These are phyloP conservation scores for Chytridium lagenaria DNA, from an alignment of 371 early-diverging fungal species.

Conservation along the genomic window DNA sequence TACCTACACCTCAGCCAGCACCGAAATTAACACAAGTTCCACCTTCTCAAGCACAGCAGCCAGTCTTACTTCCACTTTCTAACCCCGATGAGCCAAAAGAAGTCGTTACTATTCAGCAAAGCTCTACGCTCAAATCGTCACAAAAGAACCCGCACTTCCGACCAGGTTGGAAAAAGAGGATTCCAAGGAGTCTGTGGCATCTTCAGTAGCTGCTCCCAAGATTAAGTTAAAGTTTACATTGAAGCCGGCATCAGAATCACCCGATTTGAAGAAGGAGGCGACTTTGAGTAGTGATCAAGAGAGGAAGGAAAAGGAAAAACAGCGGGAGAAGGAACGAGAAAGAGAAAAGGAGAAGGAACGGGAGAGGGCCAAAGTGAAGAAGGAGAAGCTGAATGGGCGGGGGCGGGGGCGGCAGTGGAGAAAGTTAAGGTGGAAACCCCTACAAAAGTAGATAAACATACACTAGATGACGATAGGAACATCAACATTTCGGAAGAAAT, in stretches of 20 bases:
- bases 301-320: background rate
- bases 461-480: background rate
- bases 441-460: background rate
- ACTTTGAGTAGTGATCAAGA: background rate
- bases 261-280: too few species aligned
- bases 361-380: too few species aligned
- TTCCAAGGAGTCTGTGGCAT: background rate
- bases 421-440: background rate
- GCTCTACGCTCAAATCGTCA: too few species aligned
- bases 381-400: too few species aligned
- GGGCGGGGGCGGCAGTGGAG: too few species aligned
- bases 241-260: background rate
- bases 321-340: too few species aligned
- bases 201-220: background rate
- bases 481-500: conserved; percentile 55
- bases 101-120: too few species aligned
- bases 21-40: background rate
- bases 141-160: background rate
- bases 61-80: too few species aligned
- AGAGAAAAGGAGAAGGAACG: too few species aligned
- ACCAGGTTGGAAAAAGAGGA: background rate
- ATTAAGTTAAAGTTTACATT: conserved; percentile 2
- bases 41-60: background rate
- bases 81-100: too few species aligned
- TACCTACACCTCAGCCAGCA: background rate